Conservation (phyloP, 306 rosid species). For the Rosa multiflora region DNA sequence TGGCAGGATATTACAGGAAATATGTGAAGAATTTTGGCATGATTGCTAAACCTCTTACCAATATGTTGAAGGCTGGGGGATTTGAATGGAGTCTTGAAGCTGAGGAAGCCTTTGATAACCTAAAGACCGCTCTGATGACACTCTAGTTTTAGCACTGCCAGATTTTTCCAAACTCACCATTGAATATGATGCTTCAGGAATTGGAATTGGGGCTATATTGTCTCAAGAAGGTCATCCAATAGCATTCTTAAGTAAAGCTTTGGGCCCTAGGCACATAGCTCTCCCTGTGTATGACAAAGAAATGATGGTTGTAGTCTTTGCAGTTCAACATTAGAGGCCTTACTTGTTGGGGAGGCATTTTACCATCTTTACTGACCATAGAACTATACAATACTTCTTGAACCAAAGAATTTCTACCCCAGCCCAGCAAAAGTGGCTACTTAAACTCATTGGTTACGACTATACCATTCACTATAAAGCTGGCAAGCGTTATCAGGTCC, state of each 20-base stretch:
- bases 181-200: not conserved
- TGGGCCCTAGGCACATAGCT: not conserved
- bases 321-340: no score
- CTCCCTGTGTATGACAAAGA: no score
- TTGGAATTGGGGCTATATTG: not conserved
- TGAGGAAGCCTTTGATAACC: not conserved
- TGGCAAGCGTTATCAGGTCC: not conserved
- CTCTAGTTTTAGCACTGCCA: not conserved
- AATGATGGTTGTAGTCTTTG: no score
- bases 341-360: no score
- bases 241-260: not conserved
- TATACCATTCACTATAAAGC: not conserved
- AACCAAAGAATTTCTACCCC: no score
- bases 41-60: not conserved
- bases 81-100: not conserved
- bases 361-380: no score
- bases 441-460: no score
- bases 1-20: not conserved
- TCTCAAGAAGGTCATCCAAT: not conserved
- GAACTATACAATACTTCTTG: no score
- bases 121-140: not conserved
- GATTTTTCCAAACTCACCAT: not conserved
- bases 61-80: not conserved
- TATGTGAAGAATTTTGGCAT: no score
- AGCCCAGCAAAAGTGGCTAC: no score